phyloP scores from a whole-genome alignment of 163 green algal genomes.

The Scenedesmus sp. region DNA sequence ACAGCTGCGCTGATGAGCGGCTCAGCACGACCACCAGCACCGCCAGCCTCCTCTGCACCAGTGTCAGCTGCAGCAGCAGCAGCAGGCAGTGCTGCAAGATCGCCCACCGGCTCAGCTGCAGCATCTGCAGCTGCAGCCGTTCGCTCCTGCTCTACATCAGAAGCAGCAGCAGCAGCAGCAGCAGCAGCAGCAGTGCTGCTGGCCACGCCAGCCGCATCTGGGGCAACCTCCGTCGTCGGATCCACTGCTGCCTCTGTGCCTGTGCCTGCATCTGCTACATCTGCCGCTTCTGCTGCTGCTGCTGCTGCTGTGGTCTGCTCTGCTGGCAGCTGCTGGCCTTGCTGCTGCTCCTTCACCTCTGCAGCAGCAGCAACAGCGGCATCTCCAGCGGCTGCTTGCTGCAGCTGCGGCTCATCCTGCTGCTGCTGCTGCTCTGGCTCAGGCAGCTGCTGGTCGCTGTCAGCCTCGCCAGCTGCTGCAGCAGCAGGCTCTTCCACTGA shows the following conservation, averaged over 20 bases:
- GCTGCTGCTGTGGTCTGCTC: background rate
- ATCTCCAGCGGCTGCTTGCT: background rate
- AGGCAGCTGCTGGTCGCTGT: background rate
- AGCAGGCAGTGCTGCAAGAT: background rate
- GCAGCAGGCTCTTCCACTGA: constrained; percentile 1
- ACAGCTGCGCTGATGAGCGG: too few species aligned
- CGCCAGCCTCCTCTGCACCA: background rate
- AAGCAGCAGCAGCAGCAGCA: too few species aligned
- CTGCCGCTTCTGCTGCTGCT: background rate
- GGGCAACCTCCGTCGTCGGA: too few species aligned
- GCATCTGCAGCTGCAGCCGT: background rate
- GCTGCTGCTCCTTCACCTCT: background rate
- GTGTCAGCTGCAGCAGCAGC: background rate
- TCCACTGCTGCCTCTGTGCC: too few species aligned
- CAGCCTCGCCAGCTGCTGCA: background rate
- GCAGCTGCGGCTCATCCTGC: constrained; percentile 1
- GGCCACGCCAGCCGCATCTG: background rate
- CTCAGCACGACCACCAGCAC: background rate
- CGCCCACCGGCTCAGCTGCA: background rate
- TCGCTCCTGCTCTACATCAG: background rate
- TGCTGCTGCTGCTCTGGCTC: constrained; percentile 24
- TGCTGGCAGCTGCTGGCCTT: background rate
- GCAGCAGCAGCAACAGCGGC: background rate
- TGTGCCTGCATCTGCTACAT: background rate
- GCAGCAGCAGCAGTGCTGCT: background rate